A percentile compares a stretch with the other conserved stretches of the same genome.
Evolutionary conservation across 257 asterid species (phyloP).

Genomic region (Echites panduratus): DNA sequence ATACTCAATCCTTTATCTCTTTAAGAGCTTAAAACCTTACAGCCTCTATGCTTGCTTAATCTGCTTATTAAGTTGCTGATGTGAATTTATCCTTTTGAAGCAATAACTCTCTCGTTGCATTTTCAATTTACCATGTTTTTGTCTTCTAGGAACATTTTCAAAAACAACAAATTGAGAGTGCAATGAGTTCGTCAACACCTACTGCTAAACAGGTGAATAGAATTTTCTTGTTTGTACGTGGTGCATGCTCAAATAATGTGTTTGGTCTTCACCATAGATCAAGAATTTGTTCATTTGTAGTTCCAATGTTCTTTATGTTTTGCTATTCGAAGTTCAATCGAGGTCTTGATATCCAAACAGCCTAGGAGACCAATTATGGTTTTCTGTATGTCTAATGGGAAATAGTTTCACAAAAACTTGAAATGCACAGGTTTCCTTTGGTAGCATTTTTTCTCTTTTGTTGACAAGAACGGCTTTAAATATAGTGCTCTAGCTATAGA

Average conservation of each 20-base stretch:
- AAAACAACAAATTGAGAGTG: conserved; percentile 72
- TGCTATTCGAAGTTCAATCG: background rate
- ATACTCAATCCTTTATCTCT: background rate
- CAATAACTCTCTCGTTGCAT: background rate
- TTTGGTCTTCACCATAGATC: background rate
- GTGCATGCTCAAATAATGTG: background rate
- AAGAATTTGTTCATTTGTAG: background rate
- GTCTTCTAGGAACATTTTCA: conserved; percentile 75
- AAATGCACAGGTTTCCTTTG: background rate
- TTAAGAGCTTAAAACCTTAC: background rate
- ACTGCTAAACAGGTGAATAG: conserved; percentile 71
- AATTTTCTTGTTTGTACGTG: background rate
- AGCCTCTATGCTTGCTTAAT: background rate
- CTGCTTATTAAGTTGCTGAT: background rate
- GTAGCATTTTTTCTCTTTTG: no score
- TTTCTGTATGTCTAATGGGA: background rate
- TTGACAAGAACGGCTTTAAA: no score
- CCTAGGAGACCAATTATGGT: background rate
- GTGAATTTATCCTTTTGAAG: background rate
- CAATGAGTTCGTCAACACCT: conserved; percentile 79
- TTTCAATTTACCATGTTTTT: conserved; percentile 2
- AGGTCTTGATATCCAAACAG: background rate
- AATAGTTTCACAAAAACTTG: background rate
- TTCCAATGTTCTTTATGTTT: background rate
- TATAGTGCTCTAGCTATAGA: background rate